Percentiles rank a stretch among this genome's conserved stretches.
Evolutionary conservation across 179 eudicot genomes (phyloP).

Genomic region (Drosera spatulata): DNA sequence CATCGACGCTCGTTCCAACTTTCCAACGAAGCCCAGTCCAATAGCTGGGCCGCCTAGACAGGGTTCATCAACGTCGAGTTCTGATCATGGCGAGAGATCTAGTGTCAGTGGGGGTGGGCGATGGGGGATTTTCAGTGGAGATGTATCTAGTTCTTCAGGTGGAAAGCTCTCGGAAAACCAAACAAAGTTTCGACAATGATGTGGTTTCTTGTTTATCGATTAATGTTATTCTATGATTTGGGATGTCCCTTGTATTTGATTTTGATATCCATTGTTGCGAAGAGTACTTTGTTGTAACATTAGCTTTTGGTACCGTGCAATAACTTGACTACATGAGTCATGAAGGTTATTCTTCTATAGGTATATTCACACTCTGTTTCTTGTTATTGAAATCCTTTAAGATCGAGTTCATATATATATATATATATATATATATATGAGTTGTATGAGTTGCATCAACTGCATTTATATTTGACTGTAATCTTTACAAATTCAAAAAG

Average conservation of each 20-base stretch:
- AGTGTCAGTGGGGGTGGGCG: conserved; percentile 4
- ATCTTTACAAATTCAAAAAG: too few species aligned
- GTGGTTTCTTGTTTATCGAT: background rate
- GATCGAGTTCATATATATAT: too few species aligned
- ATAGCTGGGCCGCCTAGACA: conserved; percentile 1
- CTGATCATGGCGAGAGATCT: conserved; percentile 4
- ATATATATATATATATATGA: too few species aligned
- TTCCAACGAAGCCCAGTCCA: conserved; percentile 4
- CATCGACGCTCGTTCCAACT: conserved; percentile 4
- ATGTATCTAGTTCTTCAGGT: conserved; percentile 6
- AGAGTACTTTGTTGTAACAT: too few species aligned
- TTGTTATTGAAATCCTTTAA: too few species aligned
- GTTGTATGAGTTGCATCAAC: too few species aligned
- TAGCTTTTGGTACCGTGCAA: too few species aligned
- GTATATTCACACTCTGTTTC: too few species aligned
- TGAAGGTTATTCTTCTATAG: too few species aligned
- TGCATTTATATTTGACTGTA: too few species aligned
- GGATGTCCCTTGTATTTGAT: background rate
- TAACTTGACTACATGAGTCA: too few species aligned
- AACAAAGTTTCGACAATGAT: background rate
- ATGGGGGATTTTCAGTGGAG: conserved; percentile 23
- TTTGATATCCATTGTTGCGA: background rate
- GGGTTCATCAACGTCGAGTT: conserved; percentile 5
- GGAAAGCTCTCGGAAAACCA: conserved; percentile 4
- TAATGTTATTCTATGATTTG: background rate